These are phyloP conservation scores for Lasiosphaeria hispida DNA, from an alignment of 495 filamentous ascomycete genomes.

Conservation along the genomic window DNA sequence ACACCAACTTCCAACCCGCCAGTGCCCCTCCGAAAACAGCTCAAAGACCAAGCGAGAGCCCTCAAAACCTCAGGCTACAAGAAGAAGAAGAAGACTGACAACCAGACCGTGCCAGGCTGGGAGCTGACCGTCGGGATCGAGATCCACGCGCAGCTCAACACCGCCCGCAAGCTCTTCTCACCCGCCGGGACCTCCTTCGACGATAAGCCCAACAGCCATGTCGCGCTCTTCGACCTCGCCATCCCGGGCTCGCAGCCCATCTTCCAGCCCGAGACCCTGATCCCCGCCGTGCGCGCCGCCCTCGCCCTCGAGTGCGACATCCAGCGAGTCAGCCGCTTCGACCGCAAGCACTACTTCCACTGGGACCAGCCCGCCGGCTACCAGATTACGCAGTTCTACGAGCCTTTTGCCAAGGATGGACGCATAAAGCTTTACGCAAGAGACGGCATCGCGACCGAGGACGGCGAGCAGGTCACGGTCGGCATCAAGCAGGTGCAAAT, in stretches of 20 bases:
- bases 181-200: slow-evolving; percentile 63
- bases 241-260: slow-evolving; percentile 84
- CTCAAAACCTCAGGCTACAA: slow-evolving; percentile 38
- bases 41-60: slow-evolving; percentile 68
- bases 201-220: slow-evolving; percentile 75
- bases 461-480: slow-evolving; percentile 62
- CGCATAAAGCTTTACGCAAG: slow-evolving; percentile 64
- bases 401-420: slow-evolving; percentile 81
- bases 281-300: slow-evolving; percentile 87
- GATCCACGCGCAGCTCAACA: slow-evolving; percentile 95
- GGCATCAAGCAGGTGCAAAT: slow-evolving; percentile 92
- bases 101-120: slow-evolving; percentile 64
- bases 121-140: slow-evolving; percentile 93
- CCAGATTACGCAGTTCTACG: slow-evolving; percentile 95
- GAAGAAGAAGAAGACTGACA: slow-evolving; percentile 44
- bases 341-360: slow-evolving; percentile 98
- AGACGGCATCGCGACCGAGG: slow-evolving; percentile 75
- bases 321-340: slow-evolving; percentile 73
- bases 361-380: slow-evolving; percentile 96
- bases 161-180: slow-evolving; percentile 80
- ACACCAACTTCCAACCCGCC: background rate
- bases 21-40: slow-evolving; percentile 66
- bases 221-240: slow-evolving; percentile 84
- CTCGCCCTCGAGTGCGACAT: slow-evolving; percentile 79
- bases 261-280: slow-evolving; percentile 78